Percentiles rank a stretch among this genome's conserved stretches.
Conservation (phyloP, 495 filamentous ascomycete genomes). For the Hypoxylon perforatum region DNA sequence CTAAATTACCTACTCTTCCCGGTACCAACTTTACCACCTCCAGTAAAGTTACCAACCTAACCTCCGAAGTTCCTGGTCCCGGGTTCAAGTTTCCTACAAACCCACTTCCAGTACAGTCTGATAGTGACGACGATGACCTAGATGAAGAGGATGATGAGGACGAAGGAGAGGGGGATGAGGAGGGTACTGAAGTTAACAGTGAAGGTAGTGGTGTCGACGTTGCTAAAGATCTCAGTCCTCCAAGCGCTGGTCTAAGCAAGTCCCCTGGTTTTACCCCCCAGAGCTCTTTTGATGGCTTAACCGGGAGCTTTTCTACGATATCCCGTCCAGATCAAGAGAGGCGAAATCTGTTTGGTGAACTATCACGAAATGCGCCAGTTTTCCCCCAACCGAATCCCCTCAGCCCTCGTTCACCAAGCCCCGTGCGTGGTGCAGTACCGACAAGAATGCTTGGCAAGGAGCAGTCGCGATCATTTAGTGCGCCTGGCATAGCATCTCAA, state of each 20-base stretch:
- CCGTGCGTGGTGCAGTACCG: constrained; percentile 66
- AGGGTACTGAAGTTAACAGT: constrained; percentile 56
- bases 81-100: constrained; percentile 46
- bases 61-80: constrained; percentile 29
- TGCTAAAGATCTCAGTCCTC: constrained; percentile 72
- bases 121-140: constrained; percentile 56
- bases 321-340: constrained; percentile 55
- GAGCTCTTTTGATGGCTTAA: constrained; percentile 71
- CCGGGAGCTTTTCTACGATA: constrained; percentile 56
- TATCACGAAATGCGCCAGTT: constrained; percentile 62
- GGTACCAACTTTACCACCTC: constrained; percentile 32
- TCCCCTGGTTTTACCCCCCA: constrained; percentile 71
- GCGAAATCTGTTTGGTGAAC: constrained; percentile 73
- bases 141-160: constrained; percentile 39
- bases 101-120: constrained; percentile 42
- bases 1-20: constrained; percentile 34
- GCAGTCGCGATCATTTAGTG: constrained; percentile 65
- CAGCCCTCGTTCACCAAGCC: constrained; percentile 83
- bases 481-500: constrained; percentile 63
- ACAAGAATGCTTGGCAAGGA: constrained; percentile 63
- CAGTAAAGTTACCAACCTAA: constrained; percentile 36
- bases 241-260: constrained; percentile 56
- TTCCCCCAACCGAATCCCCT: constrained; percentile 68
- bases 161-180: constrained; percentile 40
- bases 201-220: constrained; percentile 74